A percentile compares a stretch with the other conserved stretches of the same genome.
phyloP scores from a whole-genome alignment of 176 grass and related monocot genomes.

The Carex kokanica region DNA sequence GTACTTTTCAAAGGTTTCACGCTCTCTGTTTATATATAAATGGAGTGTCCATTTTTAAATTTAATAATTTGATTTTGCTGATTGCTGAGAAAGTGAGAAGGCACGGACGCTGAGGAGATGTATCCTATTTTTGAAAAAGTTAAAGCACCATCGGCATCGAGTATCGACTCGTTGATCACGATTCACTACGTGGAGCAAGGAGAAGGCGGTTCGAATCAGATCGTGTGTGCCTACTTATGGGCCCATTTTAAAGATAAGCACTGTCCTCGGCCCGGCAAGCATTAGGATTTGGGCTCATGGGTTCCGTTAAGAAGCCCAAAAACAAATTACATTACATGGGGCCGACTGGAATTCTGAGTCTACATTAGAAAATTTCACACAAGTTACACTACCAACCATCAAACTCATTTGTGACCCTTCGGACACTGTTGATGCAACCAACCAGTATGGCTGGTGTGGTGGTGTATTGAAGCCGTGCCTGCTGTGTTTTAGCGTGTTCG shows the following conservation, averaged over 20 bases:
- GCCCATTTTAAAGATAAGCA: not conserved
- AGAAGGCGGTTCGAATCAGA: not conserved
- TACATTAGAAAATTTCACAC: not conserved
- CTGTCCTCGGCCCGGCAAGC: not conserved
- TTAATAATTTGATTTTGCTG: not conserved
- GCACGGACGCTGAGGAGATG: not conserved
- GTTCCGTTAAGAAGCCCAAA: not conserved
- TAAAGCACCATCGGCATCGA: not conserved
- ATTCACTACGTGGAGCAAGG: not conserved
- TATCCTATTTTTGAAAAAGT: not conserved
- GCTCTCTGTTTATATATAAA: not conserved
- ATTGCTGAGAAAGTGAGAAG: too few relatives aligned
- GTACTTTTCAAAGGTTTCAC: not conserved
- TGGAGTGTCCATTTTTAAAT: not conserved
- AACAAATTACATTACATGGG: not conserved
- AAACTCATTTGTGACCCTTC: not conserved
- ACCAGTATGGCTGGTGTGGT: not conserved
- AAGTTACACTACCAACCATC: not conserved
- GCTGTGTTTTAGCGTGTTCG: too few relatives aligned
- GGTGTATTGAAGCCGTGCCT: too few relatives aligned
- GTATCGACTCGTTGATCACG: slow-evolving; percentile 4
- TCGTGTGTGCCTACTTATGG: not conserved
- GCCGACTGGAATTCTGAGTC: not conserved
- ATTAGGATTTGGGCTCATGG: not conserved
- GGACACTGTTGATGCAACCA: not conserved